These are phyloP conservation scores for Paraphoma sp. DNA, from an alignment of 2,329 filamentous ascomycete species.

Conservation along the genomic window DNA sequence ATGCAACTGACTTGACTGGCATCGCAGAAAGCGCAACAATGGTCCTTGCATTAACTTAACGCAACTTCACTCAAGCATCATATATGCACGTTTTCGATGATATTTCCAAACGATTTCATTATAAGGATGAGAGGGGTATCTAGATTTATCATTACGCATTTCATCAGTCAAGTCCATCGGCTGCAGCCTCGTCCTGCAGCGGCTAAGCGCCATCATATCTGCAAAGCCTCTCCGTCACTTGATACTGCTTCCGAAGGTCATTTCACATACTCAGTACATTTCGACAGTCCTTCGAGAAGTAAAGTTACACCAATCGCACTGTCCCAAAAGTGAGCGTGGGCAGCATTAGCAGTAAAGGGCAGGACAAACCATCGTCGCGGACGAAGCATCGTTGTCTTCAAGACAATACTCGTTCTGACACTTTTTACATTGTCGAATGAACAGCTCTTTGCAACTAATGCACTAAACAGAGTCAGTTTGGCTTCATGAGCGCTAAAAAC, in stretches of 20 bases:
- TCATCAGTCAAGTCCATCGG: not conserved
- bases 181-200: not conserved
- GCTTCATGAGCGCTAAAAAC: not conserved
- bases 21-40: too few species aligned
- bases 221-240: not conserved
- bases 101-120: too few species aligned
- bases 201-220: not conserved
- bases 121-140: not conserved
- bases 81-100: too few species aligned
- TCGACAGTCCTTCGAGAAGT: conserved; percentile 43
- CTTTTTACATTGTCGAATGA: conserved; percentile 72
- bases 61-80: too few species aligned
- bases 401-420: conserved; percentile 85
- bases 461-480: conserved; percentile 61
- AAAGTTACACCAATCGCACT: conserved; percentile 51
- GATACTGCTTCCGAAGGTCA: not conserved
- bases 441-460: conserved; percentile 73
- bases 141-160: not conserved
- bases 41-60: too few species aligned
- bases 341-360: too few species aligned
- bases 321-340: conserved; percentile 6
- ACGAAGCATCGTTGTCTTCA: conserved; percentile 82
- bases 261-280: conserved; percentile 36
- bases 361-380: conserved; percentile 58
- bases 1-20: too few species aligned